A percentile compares a stretch with the other conserved stretches of the same genome.
These are phyloP conservation scores for Austroboletus eburneus DNA, from an alignment of 768 basidiomycete species.

Conservation along the genomic window DNA sequence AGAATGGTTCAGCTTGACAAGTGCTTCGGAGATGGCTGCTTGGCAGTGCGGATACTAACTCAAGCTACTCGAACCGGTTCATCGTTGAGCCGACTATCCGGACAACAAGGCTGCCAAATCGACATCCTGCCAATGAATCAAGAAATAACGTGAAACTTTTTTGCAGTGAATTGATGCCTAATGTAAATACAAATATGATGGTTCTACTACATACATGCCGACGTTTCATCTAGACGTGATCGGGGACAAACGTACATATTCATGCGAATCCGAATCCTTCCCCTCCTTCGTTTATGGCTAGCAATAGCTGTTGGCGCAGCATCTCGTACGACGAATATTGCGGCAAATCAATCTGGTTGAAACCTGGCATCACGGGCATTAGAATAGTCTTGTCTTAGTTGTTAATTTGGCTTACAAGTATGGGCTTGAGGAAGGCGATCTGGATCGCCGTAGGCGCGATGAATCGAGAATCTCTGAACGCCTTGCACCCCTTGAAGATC, in stretches of 20 bases:
- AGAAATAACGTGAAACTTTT: not conserved
- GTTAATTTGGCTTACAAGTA: conserved; percentile 57
- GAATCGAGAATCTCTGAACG: conserved; percentile 92
- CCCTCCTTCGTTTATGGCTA: conserved; percentile 94
- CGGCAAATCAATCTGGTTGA: conserved; percentile 93
- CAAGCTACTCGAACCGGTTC: no score
- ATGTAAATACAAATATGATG: conserved; percentile 35
- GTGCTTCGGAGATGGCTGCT: not conserved
- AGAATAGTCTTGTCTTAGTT: conserved; percentile 5
- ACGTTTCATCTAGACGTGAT: conserved; percentile 13
- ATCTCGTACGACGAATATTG: conserved; percentile 96
- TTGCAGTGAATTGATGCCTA: conserved; percentile 13
- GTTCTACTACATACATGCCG: conserved; percentile 26
- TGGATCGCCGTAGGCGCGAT: conserved; percentile 84
- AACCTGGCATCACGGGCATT: conserved; percentile 47
- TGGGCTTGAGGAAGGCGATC: conserved; percentile 87
- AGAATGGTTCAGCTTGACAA: not conserved
- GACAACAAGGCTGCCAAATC: no score
- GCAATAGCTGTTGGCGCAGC: conserved; percentile 82
- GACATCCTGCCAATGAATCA: no score
- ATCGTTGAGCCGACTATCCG: no score
- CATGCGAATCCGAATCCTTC: conserved; percentile 90
- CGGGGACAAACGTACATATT: conserved; percentile 9
- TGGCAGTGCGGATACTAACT: no score
- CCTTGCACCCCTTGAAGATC: conserved; percentile 96